phyloP scores from a whole-genome alignment of 2,329 filamentous ascomycete genomes.

The Myriosclerotinia duriaeana region DNA sequence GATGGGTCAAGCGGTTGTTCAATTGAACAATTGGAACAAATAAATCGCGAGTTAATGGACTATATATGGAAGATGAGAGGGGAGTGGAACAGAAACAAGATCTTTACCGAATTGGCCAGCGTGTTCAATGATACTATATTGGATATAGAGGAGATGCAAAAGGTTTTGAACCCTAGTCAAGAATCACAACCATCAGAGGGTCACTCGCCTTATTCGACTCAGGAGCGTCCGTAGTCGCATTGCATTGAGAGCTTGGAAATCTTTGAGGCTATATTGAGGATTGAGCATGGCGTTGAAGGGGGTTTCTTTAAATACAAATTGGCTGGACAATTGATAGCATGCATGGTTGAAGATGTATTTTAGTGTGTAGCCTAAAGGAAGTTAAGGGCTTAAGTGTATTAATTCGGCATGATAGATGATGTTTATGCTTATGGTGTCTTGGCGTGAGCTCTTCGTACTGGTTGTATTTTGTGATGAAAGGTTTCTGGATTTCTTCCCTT shows the following conservation, averaged over 20 bases:
- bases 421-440: slow-evolving; percentile 3
- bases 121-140: slow-evolving; percentile 74
- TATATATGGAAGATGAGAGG: slow-evolving; percentile 76
- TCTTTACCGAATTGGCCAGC: slow-evolving; percentile 60
- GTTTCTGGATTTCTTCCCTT: not conserved
- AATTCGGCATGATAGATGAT: slow-evolving; percentile 18
- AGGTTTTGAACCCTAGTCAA: slow-evolving; percentile 36
- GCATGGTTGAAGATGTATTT: slow-evolving; percentile 13
- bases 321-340: slow-evolving; percentile 11
- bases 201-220: slow-evolving; percentile 7
- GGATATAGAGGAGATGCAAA: slow-evolving; percentile 57
- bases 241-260: not conserved
- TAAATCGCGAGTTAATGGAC: slow-evolving; percentile 88
- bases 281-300: slow-evolving; percentile 10
- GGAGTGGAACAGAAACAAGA: slow-evolving; percentile 80
- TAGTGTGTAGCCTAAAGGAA: not conserved
- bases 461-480: not conserved
- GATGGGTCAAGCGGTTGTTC: slow-evolving; percentile 43
- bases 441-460: not conserved
- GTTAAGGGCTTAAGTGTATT: not conserved
- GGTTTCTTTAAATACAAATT: slow-evolving; percentile 4
- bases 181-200: not conserved
- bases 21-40: slow-evolving; percentile 93
- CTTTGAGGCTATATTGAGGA: not conserved
- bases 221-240: not conserved